A percentile compares a stretch with the other conserved stretches of the same genome.
Evolutionary conservation across 2,329 filamentous ascomycete genomes (phyloP).

Genomic region (Lachnellula arida): DNA sequence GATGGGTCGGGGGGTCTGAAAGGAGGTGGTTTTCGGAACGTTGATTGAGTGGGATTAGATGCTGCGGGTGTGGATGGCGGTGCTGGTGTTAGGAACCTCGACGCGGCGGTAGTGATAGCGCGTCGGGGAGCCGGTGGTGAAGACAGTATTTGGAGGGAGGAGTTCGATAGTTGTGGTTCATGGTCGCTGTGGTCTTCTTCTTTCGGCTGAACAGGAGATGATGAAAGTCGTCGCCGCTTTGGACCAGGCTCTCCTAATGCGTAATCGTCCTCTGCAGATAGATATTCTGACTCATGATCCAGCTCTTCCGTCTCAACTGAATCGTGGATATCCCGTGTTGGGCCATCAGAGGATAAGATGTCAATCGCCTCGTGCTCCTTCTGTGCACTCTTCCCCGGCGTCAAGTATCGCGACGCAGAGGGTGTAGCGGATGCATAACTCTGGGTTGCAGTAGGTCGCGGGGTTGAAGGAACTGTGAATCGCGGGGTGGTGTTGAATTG

Average conservation of each 20-base stretch:
- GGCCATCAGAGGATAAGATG: conserved; percentile 15
- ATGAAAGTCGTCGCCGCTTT: conserved; percentile 28
- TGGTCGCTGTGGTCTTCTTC: conserved; percentile 6
- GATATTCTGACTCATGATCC: conserved; percentile 11
- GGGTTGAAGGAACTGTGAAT: conserved; percentile 30
- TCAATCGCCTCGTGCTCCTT: conserved; percentile 24
- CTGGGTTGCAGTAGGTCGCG: conserved; percentile 22
- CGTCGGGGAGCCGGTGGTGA: conserved; percentile 13
- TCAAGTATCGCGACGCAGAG: conserved; percentile 24
- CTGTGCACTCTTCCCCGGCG: conserved; percentile 18
- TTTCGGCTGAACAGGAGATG: conserved; percentile 10
- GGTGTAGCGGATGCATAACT: conserved; percentile 22
- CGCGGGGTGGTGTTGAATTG: conserved; percentile 33
- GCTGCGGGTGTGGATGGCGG: conserved; percentile 17
- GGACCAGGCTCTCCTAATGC: conserved; percentile 17
- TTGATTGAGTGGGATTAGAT: not conserved
- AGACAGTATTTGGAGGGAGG: conserved; percentile 21
- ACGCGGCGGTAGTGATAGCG: conserved; percentile 20
- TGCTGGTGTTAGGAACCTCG: conserved; percentile 27
- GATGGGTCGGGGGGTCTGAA: conserved; percentile 29
- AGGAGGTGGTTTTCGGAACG: conserved; percentile 31
- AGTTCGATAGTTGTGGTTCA: conserved; percentile 5
- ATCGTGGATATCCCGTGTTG: conserved; percentile 20
- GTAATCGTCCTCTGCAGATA: conserved; percentile 21
- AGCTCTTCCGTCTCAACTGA: conserved; percentile 25